Evolutionary conservation across 2,329 filamentous ascomycete genomes (phyloP).

Genomic region (Diplocarpon mali): DNA sequence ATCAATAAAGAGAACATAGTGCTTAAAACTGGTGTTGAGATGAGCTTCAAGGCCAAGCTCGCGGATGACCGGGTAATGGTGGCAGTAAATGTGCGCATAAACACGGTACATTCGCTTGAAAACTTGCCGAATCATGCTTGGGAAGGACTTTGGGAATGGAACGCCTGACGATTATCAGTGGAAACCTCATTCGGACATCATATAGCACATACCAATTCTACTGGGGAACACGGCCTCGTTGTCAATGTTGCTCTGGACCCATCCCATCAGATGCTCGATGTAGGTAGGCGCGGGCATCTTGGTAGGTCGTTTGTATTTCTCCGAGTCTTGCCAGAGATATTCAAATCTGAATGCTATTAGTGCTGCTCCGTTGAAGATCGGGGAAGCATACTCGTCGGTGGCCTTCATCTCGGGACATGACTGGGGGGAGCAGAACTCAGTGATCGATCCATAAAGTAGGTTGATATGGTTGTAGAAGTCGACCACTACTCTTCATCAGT

Average conservation of each 20-base stretch:
- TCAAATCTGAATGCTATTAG: slow-evolving; percentile 56
- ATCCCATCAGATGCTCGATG: slow-evolving; percentile 94
- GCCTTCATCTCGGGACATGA: slow-evolving; percentile 99
- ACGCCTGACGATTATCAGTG: slow-evolving; percentile 46
- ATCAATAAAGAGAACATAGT: slow-evolving; percentile 97
- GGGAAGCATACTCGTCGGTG: slow-evolving; percentile 72
- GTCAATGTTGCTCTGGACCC: slow-evolving; percentile 92
- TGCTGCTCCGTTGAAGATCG: slow-evolving; percentile 2
- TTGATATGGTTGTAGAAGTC: slow-evolving; percentile 99
- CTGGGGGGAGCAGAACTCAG: slow-evolving; percentile 95
- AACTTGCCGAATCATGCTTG: slow-evolving; percentile 79
- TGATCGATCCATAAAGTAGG: slow-evolving; percentile 95
- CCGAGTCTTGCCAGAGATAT: slow-evolving; percentile 96
- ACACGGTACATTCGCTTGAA: slow-evolving; percentile 99
- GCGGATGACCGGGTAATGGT: slow-evolving; percentile 94
- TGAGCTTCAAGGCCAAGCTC: slow-evolving; percentile 93
- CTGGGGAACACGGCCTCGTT: slow-evolving; percentile 94
- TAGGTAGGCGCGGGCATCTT: slow-evolving; percentile 97
- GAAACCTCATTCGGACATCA: slow-evolving; percentile 37
- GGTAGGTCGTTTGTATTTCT: slow-evolving; percentile 88
- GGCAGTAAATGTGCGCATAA: slow-evolving; percentile 98
- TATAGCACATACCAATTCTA: slow-evolving; percentile 55
- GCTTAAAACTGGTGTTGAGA: slow-evolving; percentile 98
- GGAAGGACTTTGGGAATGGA: slow-evolving; percentile 89
- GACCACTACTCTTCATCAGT: slow-evolving; percentile 57